Evolutionary conservation across 1,284 basidiomycete genomes (phyloP), one percentile per base, ranked within the genome.

Genomic region (Earliella scabrosa): DNA sequence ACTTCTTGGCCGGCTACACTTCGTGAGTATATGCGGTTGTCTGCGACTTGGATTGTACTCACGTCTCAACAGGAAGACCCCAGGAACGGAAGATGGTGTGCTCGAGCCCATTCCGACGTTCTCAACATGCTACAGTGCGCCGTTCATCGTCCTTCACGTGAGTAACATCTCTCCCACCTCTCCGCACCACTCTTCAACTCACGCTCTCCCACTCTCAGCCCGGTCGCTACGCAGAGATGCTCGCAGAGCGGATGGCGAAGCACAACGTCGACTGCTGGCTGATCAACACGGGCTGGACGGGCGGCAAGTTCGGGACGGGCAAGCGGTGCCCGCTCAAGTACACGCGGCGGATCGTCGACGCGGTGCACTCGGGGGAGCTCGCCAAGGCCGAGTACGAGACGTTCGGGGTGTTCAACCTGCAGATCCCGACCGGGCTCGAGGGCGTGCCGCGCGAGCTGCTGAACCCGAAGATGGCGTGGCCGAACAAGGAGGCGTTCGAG

Each of bases 201-300:
- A 74, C n/a, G n/a, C n/a, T n/a, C 29, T 7, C 29, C 29, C 29
- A 82, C 58, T 75, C 80, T 26, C 79, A 96, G 87, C 94, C 94
- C 50, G 86, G 90, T 50, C 89, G 94, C 63, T 99, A 99, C 77
- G 97, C 97, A 49, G 84, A 90, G 75, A 99, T 99, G 97, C 84
- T 99, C 66, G 95, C 97, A 9, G 90, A 95, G 71, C 88, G 93
- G 70, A 99, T 99, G 97, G 77, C 88, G 57, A 85, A 90, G 77
- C 83, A 93, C 80, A 86, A 94, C 61, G 95, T 95, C 70, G 79
- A 97, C 77, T 98, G 96, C 82, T 99, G 94, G 94, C 85, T 99
- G 71, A 93, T 99, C 86, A 98, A 99, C 89, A 98, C 97, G 20
- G 97, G 97, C 69, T 99, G 97, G 97, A 92, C 93, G 54, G 90